Percentiles rank a stretch among this genome's conserved stretches.
Conservation (phyloP, 331 rosid species). For the Cydonia oblonga region DNA sequence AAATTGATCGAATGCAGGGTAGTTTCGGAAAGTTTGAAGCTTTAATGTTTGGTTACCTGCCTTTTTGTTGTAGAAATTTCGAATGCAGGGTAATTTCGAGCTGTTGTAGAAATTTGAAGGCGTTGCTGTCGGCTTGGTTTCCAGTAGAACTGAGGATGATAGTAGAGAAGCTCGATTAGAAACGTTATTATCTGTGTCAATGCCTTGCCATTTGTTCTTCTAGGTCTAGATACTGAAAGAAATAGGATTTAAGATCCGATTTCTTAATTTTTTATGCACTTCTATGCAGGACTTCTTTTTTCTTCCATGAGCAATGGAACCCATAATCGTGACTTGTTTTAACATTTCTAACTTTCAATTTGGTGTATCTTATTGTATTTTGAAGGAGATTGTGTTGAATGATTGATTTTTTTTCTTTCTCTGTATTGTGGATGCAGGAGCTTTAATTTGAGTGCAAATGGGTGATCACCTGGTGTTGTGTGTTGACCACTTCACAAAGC, state of each 20-base stretch:
- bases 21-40: neutral
- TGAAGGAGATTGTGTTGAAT: neutral
- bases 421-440: neutral
- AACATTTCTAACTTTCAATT: neutral
- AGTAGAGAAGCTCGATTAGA: neutral
- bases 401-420: neutral
- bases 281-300: neutral
- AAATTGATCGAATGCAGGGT: neutral
- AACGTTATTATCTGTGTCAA: neutral
- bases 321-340: neutral
- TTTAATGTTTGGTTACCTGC: neutral
- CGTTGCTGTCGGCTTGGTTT: neutral
- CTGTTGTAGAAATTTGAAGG: neutral
- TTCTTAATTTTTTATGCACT: neutral
- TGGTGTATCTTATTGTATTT: neutral
- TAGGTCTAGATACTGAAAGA: neutral
- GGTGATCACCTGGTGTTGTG: conserved; percentile 43
- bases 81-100: neutral
- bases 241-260: neutral
- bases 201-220: neutral
- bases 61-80: neutral
- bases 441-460: conserved; percentile 30
- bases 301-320: neutral
- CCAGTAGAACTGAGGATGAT: neutral
- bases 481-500: conserved; percentile 29